Evolutionary conservation across 2,329 filamentous ascomycete species (phyloP), one percentile per base, ranked within the genome.

Genomic region (Zymoseptoria pseudotritici): DNA sequence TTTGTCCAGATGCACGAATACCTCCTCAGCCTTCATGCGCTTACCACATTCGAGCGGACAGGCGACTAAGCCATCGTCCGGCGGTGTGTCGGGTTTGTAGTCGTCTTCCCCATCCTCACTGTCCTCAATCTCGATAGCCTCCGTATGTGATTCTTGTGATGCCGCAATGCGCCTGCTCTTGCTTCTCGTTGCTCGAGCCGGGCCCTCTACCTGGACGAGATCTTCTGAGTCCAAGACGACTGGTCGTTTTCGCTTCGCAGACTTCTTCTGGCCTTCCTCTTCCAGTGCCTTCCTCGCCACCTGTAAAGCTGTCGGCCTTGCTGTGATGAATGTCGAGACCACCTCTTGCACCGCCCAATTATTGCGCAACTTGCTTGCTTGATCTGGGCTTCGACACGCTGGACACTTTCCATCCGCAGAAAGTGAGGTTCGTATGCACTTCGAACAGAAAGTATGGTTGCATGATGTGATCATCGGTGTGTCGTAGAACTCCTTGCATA

Each of bases 401-500:
- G 94, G 94, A 69, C 94, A 99, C 74, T 89, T 91, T 8, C 91
- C 89, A 66, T 97, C 91, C 31, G 84, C 82, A 2, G 87, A 87
- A 0, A 99, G 81, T 62, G 89, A 91, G 63, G 92, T 83, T 29
- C 94, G 88, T 72, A 99, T 97, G 74, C 94, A 99, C 57, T 96
- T 78, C 6, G 93, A 97, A 80, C 94, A 99, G 72, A 99, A 99
- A 0, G 94, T 97, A 73, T 99, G 94, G 57, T 86, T 89, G 77
- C 94, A 99, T 1, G 90, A 89, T 0, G 94, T 99, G 63, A 97
- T 87, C 84, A 99, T 94, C 0, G 94, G 94, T 55, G 91, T 96
- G 62, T 86, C 86, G 78, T 90, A 97, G 76, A 97, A 96, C 74
- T 99, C 95, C 73, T 97, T 97, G 83, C 94, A 99, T 61, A 99